phyloP scores from a whole-genome alignment of 192 early-diverging fungal genomes.

The Globomyces pollinis-pini region DNA sequence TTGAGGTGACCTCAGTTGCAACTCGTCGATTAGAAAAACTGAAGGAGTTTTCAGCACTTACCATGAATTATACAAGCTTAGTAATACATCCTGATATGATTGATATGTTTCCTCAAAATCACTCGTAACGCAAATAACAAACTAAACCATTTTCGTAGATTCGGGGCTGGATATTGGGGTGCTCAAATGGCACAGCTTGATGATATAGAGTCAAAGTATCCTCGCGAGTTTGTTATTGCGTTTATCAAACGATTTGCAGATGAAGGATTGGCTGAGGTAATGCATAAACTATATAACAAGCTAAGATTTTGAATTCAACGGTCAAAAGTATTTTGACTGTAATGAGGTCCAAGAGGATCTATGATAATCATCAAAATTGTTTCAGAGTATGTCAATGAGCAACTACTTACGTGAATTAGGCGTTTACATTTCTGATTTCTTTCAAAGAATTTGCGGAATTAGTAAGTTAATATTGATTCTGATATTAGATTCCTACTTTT shows the following conservation, averaged over 20 bases:
- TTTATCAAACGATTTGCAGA: constrained; percentile 51
- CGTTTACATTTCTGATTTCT: constrained; percentile 39
- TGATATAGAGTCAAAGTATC: constrained; percentile 48
- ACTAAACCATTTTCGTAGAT: too few relatives aligned
- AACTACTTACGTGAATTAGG: constrained; percentile 29
- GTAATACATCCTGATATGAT: constrained; percentile 68
- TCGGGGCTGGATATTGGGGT: constrained; percentile 13
- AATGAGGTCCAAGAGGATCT: neutral
- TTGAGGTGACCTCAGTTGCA: neutral
- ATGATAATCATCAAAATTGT: neutral
- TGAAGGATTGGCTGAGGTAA: constrained; percentile 57
- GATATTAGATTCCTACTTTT: constrained; percentile 31
- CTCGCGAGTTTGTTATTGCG: constrained; percentile 55
- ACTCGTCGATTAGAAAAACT: constrained; percentile 19
- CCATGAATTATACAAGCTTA: constrained; percentile 79
- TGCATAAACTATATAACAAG: neutral
- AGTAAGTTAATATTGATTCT: too few relatives aligned
- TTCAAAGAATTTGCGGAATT: constrained; percentile 47
- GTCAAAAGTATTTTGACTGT: constrained; percentile 32
- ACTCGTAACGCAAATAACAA: too few relatives aligned
- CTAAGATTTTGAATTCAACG: constrained; percentile 48
- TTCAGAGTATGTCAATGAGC: neutral
- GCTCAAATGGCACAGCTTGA: constrained; percentile 44
- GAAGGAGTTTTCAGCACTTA: constrained; percentile 44
- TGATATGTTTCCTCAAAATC: constrained; percentile 79